Evolutionary conservation across 2,329 filamentous ascomycete species (phyloP), one percentile per base, ranked within the genome.

Genomic region (Chrysoporthe puriensis): DNA sequence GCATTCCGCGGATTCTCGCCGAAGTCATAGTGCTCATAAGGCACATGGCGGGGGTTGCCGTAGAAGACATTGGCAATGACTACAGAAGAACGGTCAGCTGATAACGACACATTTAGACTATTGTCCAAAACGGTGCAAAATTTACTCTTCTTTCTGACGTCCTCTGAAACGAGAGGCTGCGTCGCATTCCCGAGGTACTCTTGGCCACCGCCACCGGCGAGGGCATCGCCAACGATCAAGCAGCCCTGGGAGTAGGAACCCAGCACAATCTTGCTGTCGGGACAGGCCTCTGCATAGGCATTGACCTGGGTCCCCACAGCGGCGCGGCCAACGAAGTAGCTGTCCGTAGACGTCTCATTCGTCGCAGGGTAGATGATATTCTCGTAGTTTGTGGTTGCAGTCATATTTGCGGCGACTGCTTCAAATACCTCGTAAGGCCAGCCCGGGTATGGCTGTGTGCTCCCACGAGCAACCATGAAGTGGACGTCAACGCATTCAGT

Each of bases 331-430:
- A 52, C 5, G 21, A 46, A 66, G 58, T 66, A 66, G 64, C 48
- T 62, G 32, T 54, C 18, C 14, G 64, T 62, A 18, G 13, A 34
- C 3, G 64, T 62, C 58, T 66, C 64, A 7, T 66, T 46, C 9
- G 64, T 62, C 11, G 64, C 64, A 16, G 64, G 58, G 18, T 66
- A 66, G 58, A 66, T 43, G 58, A 66, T 48, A 7, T 66, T 26
- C 64, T 66, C 64, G 58, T 62, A 66, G 40, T 66, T 66, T 46
- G 54, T 62, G 26, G 50, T 48, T 3, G 58, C 40, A 21, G 42
- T 59, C 57, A 43, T 59, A 9, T 43, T 59, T 7, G 18, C n/a
- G 6, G 36, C 16, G 36, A 59, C 57, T 21, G 40, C 36, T 16
- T 40, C 11, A 21, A 66, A n/a, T 2, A 62, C 50, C n/a, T 57